A percentile compares a stretch with the other conserved stretches of the same genome.
Evolutionary conservation across 129 eudicot species (phyloP).

Genomic region (Smallanthus sonchifolius): DNA sequence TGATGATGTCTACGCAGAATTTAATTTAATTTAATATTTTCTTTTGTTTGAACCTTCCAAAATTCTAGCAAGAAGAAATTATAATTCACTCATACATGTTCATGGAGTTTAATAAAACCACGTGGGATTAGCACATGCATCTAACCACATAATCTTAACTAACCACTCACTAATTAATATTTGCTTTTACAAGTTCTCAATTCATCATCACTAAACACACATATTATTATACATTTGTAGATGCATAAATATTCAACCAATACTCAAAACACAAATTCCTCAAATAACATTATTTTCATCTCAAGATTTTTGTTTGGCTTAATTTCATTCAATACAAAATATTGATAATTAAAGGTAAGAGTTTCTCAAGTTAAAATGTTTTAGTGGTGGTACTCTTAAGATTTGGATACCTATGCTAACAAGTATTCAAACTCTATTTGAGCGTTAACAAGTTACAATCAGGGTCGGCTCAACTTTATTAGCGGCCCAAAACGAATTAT

Average conservation of each 20-base stretch:
- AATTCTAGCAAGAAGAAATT: background rate
- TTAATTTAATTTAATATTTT: background rate
- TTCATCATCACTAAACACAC: background rate
- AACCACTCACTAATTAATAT: background rate
- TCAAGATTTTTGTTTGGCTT: too few species aligned
- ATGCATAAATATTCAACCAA: background rate
- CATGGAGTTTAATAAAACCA: background rate
- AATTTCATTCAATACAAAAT: too few species aligned
- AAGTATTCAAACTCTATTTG: too few species aligned
- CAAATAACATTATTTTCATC: background rate
- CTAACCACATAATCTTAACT: background rate
- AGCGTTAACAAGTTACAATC: too few species aligned
- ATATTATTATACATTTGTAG: background rate
- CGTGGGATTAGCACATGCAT: background rate
- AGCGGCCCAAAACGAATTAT: too few species aligned
- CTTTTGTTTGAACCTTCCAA: background rate
- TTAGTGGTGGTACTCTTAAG: too few species aligned
- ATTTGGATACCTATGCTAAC: too few species aligned
- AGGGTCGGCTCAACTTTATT: too few species aligned
- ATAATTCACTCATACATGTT: background rate
- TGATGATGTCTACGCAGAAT: background rate
- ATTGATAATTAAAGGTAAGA: too few species aligned
- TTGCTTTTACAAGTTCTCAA: background rate
- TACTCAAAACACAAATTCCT: background rate
- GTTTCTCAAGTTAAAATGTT: too few species aligned